A percentile compares a stretch with the other conserved stretches of the same genome.
Conservation (phyloP, 1,284 basidiomycete species). For the Rhodofomes roseus region DNA sequence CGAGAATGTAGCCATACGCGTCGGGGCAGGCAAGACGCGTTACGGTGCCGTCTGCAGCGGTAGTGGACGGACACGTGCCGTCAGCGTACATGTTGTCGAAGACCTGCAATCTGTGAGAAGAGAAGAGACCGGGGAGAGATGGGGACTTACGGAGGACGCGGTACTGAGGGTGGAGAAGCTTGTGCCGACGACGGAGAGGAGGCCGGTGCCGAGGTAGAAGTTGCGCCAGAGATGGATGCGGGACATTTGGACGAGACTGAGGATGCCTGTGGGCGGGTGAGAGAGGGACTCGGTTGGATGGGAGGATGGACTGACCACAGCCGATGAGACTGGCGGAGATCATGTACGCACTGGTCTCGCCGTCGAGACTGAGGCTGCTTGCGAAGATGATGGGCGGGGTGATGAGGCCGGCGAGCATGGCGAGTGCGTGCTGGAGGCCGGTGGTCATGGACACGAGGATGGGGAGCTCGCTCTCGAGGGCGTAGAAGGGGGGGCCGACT, state of each 20-base stretch:
- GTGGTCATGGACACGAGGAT: constrained; percentile 64
- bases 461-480: constrained; percentile 65
- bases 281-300: background rate
- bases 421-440: constrained; percentile 76
- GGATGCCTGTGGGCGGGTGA: constrained; percentile 45
- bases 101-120: constrained; percentile 33
- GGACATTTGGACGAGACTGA: constrained; percentile 76
- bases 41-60: constrained; percentile 54
- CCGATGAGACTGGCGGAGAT: constrained; percentile 79
- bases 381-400: constrained; percentile 77
- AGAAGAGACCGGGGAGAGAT: background rate
- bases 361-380: constrained; percentile 53
- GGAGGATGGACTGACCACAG: constrained; percentile 47
- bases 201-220: constrained; percentile 73
- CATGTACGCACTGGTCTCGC: constrained; percentile 67
- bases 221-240: constrained; percentile 54
- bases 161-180: constrained; percentile 81
- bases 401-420: constrained; percentile 74
- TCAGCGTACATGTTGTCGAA: constrained; percentile 74
- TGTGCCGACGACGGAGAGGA: constrained; percentile 84
- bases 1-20: constrained; percentile 75
- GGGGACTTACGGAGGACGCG: constrained; percentile 53
- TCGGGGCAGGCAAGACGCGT: constrained; percentile 70
- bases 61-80: constrained; percentile 70
- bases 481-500: constrained; percentile 66